These are phyloP conservation scores for Colletotrichum sp. DNA, from an alignment of 2,329 filamentous ascomycete species.

Conservation along the genomic window DNA sequence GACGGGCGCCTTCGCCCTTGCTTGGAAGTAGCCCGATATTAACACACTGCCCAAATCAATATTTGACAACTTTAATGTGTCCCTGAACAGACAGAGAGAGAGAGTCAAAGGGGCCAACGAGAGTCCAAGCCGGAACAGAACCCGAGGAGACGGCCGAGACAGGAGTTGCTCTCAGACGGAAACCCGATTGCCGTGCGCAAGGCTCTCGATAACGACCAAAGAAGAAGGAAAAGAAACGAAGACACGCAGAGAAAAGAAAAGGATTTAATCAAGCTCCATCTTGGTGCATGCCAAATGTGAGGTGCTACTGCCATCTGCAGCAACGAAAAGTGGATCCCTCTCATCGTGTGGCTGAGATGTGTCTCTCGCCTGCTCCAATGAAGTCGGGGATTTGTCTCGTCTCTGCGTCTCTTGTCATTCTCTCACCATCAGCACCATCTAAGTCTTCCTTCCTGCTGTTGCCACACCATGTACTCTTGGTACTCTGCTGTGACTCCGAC, in stretches of 20 bases:
- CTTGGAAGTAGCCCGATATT: neutral
- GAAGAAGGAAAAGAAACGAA: neutral
- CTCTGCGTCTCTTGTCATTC: neutral
- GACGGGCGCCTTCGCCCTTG: neutral
- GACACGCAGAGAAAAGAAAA: neutral
- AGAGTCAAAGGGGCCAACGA: neutral
- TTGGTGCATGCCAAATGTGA: neutral
- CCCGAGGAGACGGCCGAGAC: neutral
- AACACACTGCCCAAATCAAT: neutral
- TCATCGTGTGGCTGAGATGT: neutral
- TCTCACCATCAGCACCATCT: neutral
- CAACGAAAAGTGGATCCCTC: neutral
- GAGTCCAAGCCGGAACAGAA: neutral
- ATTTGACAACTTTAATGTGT: neutral
- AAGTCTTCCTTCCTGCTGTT: neutral
- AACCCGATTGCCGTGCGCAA: neutral
- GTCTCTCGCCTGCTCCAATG: slow-evolving; percentile 2
- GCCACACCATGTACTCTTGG: too few relatives aligned
- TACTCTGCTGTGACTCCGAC: neutral
- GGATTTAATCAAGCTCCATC: neutral
- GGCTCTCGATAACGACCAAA: neutral
- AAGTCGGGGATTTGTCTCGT: neutral
- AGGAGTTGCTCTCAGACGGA: neutral
- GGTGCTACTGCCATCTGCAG: neutral
- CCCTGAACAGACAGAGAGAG: neutral